Evolutionary conservation across 2,329 filamentous ascomycete genomes (phyloP), one percentile per base, ranked within the genome.

Genomic region (Penicillium sp.): DNA sequence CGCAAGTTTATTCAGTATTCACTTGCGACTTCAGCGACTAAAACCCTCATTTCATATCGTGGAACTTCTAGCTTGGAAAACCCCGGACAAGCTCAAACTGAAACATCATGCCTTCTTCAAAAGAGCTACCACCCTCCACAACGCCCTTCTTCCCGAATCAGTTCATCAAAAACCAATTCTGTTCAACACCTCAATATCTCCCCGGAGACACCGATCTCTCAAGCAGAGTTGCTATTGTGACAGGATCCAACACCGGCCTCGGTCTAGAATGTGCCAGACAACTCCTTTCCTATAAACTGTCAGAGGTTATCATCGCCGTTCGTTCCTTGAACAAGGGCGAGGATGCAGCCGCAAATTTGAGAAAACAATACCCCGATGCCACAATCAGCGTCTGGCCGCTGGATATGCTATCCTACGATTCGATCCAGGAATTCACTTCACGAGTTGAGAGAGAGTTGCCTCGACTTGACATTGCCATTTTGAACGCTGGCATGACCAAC

Each of bases 191-290:
- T 14, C 29, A 51, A 34, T 40, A 40, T 19, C 21, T 33, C 18
- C 36, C 51, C 5, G 3, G 19, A 4, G 42, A 44, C 16, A 51
- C 51, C 5, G 51, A 55, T 31, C 58, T 66, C 13, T 61, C 67
- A 1, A 69, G 71, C 1, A 67, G 77, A 52, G 74, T 73, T 0
- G 76, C 77, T 43, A 77, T 83, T 36, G 69, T 84, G 13, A 82
- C 81, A 0, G 82, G 82, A 1, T 67, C 73, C 18, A 83, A 81
- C 54, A 67, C 63, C 0, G 82, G 82, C 0, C 67, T 84, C 0
- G 81, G 82, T 0, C 70, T 79, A n/a, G 77, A 79, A 54, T 66
- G 75, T 1, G 69, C 74, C 13, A 63, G 67, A 0, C 75, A 78
- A 36, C 69, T 83, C 23, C 68, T 79, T 2, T 58, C 63, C 0